Evolutionary conservation across 352 stramenopile genomes (phyloP).

Genomic region (Pythium chondricola): DNA sequence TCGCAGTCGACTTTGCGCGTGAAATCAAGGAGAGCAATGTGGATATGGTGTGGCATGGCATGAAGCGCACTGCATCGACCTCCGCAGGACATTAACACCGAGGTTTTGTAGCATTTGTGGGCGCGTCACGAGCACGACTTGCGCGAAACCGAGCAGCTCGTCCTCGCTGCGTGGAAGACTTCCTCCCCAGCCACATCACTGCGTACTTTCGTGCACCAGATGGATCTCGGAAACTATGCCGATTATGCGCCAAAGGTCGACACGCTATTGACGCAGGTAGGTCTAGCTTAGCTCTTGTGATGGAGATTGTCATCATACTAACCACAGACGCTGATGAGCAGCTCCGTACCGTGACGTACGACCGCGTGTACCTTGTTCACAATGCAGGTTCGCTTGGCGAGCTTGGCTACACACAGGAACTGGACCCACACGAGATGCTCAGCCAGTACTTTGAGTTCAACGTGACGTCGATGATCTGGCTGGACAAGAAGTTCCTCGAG

Average conservation of each 20-base stretch:
- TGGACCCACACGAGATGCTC: slow-evolving; percentile 33
- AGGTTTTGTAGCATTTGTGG: slow-evolving; percentile 37
- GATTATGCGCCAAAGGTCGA: slow-evolving; percentile 55
- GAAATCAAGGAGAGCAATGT: slow-evolving; percentile 26
- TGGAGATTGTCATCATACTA: too few relatives aligned
- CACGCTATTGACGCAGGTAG: slow-evolving; percentile 25
- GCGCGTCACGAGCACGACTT: slow-evolving; percentile 46
- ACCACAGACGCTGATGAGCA: too few relatives aligned
- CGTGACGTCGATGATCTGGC: slow-evolving; percentile 76
- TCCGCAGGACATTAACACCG: neutral
- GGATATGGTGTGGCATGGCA: slow-evolving; percentile 36
- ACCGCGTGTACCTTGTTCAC: slow-evolving; percentile 59
- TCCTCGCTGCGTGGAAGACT: slow-evolving; percentile 24
- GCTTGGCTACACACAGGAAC: slow-evolving; percentile 52
- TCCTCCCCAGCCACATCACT: slow-evolving; percentile 14
- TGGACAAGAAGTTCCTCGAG: slow-evolving; percentile 75
- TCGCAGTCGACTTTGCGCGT: slow-evolving; percentile 63
- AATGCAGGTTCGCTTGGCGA: slow-evolving; percentile 80
- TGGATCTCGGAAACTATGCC: slow-evolving; percentile 37
- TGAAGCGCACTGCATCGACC: neutral
- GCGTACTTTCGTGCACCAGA: slow-evolving; percentile 24
- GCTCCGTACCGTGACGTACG: slow-evolving; percentile 29
- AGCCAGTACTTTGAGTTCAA: slow-evolving; percentile 74
- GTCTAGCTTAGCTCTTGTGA: slow-evolving; percentile 2
- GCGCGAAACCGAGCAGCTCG: slow-evolving; percentile 42